These are phyloP conservation scores for Pharus latifolius DNA, from an alignment of 176 grass and related monocot species.

Conservation along the genomic window DNA sequence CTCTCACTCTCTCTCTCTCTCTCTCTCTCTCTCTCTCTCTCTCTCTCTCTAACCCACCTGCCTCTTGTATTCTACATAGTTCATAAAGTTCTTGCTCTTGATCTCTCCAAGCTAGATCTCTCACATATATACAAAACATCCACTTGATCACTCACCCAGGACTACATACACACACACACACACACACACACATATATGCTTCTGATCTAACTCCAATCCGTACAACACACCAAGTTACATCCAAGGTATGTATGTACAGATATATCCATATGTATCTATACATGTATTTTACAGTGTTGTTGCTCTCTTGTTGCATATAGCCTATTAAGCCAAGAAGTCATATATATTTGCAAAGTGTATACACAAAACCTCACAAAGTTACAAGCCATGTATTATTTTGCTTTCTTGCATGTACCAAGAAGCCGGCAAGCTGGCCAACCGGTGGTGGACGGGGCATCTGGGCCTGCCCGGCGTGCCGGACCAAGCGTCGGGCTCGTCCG, in stretches of 20 bases:
- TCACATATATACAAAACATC: background rate
- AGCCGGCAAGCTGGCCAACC: conserved; percentile 68
- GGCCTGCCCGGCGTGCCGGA: conserved; percentile 47
- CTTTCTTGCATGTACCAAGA: background rate
- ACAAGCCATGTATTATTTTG: conserved; percentile 3
- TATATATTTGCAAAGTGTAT: background rate
- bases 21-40: background rate
- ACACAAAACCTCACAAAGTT: background rate
- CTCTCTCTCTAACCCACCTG: conserved; percentile 38
- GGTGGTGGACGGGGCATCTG: conserved; percentile 78
- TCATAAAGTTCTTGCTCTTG: conserved; percentile 18
- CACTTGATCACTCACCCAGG: conserved; percentile 4
- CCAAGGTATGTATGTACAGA: conserved; percentile 20
- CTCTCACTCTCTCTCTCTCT: background rate
- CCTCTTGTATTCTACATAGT: conserved; percentile 11
- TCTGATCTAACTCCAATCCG: conserved; percentile 10
- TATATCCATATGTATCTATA: background rate
- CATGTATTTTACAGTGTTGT: too few relatives aligned
- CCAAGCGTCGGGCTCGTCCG: conserved; percentile 45
- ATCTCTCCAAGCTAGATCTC: conserved; percentile 2
- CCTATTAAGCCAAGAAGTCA: background rate
- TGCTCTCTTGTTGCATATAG: too few relatives aligned
- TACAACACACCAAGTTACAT: background rate
- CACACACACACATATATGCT: too few relatives aligned
- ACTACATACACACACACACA: too few relatives aligned